Evolutionary conservation across 306 rosid genomes (phyloP).

Genomic region (Erythrophleum fordii): DNA sequence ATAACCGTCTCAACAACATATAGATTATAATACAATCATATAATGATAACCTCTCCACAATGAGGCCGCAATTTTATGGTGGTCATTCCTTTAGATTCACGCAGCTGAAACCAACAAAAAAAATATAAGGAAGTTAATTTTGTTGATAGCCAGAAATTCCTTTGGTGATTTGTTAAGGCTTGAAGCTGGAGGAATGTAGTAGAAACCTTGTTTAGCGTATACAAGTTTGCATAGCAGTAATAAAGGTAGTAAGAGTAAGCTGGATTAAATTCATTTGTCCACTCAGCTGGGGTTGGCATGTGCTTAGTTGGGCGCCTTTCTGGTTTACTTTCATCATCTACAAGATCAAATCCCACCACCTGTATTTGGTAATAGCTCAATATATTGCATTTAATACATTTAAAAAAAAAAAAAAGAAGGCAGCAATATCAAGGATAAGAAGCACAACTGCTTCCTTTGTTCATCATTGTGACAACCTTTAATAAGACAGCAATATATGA

Average conservation of each 20-base stretch:
- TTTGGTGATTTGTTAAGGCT: conserved; percentile 11
- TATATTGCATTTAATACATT: neutral
- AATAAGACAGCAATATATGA: neutral
- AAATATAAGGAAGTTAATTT: conserved; percentile 19
- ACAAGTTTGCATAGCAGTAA: conserved; percentile 80
- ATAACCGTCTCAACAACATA: conserved; percentile 28
- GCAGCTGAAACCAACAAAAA: conserved; percentile 65
- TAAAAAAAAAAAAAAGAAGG: neutral
- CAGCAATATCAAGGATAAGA: neutral
- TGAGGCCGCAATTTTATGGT: conserved; percentile 85
- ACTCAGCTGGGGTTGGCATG: conserved; percentile 85
- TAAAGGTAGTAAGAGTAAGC: conserved; percentile 82
- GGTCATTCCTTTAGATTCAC: conserved; percentile 65
- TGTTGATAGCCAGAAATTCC: conserved; percentile 12
- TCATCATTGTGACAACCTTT: conserved; percentile 13
- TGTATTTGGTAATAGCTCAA: conserved; percentile 40
- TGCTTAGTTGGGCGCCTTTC: conserved; percentile 96
- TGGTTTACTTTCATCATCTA: conserved; percentile 90
- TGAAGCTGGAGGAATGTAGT: conserved; percentile 22
- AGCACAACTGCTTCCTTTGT: conserved; percentile 7
- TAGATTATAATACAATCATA: conserved; percentile 7
- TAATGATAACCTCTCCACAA: conserved; percentile 81
- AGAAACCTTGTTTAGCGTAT: conserved; percentile 80
- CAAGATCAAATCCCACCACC: conserved; percentile 92
- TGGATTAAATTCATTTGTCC: conserved; percentile 88